Conservation (phyloP, 2,329 filamentous ascomycete genomes). For the Venturia effusa region DNA sequence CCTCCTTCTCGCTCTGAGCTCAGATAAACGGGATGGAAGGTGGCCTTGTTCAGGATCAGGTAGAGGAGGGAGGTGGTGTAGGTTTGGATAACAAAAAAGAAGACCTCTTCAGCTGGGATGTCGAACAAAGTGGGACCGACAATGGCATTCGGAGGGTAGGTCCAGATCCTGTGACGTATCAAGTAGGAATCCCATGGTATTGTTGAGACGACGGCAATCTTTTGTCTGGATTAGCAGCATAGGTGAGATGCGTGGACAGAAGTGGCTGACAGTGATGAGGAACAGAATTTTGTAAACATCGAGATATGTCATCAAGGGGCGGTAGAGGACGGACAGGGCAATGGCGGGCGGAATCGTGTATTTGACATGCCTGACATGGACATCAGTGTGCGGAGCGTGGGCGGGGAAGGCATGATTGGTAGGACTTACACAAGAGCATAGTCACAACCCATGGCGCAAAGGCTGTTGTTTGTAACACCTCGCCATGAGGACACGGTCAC, state of each 20-base stretch:
- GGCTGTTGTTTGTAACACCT: background rate
- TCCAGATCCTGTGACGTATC: slow-evolving; percentile 58
- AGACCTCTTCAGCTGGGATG: slow-evolving; percentile 63
- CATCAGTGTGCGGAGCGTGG: background rate
- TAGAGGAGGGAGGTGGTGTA: slow-evolving; percentile 63
- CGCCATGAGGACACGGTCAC: background rate
- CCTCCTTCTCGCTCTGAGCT: slow-evolving; percentile 24
- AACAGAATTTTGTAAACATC: slow-evolving; percentile 53
- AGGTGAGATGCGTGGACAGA: background rate
- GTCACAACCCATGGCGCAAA: slow-evolving; percentile 43
- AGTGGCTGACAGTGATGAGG: slow-evolving; percentile 37
- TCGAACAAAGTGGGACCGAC: slow-evolving; percentile 49
- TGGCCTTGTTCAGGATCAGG: slow-evolving; percentile 53
- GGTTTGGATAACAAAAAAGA: slow-evolving; percentile 69
- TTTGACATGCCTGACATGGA: slow-evolving; percentile 44
- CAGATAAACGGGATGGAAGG: slow-evolving; percentile 45
- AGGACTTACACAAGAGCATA: slow-evolving; percentile 51
- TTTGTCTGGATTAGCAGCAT: background rate
- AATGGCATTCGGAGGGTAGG: slow-evolving; percentile 55
- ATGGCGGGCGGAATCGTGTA: slow-evolving; percentile 57
- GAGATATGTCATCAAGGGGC: slow-evolving; percentile 49
- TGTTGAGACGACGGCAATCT: slow-evolving; percentile 55
- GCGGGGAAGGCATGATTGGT: background rate
- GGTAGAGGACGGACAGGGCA: slow-evolving; percentile 47
- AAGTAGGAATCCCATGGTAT: slow-evolving; percentile 71